Conservation (phyloP, 202 grass and related monocot species). For the Zoysia matrella region DNA sequence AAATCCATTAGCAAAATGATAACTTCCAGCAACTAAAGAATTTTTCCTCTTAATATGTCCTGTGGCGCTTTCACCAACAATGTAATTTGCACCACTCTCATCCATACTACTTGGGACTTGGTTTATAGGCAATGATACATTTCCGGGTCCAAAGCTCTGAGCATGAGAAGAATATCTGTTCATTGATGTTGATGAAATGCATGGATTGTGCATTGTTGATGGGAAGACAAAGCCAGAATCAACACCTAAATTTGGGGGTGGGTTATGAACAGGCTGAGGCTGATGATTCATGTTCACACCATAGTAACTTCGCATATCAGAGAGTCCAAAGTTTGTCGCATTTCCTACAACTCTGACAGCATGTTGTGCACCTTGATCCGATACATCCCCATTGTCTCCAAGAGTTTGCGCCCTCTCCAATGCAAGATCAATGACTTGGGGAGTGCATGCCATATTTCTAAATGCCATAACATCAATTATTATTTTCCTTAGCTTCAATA, state of each 20-base stretch:
- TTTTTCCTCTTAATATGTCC: conserved; percentile 68
- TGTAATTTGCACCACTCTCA: conserved; percentile 51
- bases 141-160: conserved; percentile 46
- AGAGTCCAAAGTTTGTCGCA: conserved; percentile 21
- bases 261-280: conserved; percentile 49
- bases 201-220: conserved; percentile 63
- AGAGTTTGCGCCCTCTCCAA: conserved; percentile 50
- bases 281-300: conserved; percentile 51
- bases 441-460: too few species aligned
- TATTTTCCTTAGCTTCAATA: too few species aligned
- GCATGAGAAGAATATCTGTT: conserved; percentile 51
- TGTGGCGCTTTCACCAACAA: conserved; percentile 52
- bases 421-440: background rate
- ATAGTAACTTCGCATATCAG: conserved; percentile 48
- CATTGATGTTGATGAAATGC: conserved; percentile 57
- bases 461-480: too few species aligned
- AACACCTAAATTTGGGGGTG: background rate
- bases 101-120: conserved; percentile 55
- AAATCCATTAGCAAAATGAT: conserved; percentile 63
- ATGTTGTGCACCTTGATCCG: conserved; percentile 44
- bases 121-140: conserved; percentile 48
- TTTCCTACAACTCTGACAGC: too few species aligned
- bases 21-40: conserved; percentile 48
- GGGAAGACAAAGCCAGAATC: conserved; percentile 16
- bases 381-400: conserved; percentile 44